Percentiles rank a stretch among this genome's conserved stretches.
These are phyloP conservation scores for Trichoderma asperelloides DNA, from an alignment of 495 filamentous ascomycete genomes.

Conservation along the genomic window DNA sequence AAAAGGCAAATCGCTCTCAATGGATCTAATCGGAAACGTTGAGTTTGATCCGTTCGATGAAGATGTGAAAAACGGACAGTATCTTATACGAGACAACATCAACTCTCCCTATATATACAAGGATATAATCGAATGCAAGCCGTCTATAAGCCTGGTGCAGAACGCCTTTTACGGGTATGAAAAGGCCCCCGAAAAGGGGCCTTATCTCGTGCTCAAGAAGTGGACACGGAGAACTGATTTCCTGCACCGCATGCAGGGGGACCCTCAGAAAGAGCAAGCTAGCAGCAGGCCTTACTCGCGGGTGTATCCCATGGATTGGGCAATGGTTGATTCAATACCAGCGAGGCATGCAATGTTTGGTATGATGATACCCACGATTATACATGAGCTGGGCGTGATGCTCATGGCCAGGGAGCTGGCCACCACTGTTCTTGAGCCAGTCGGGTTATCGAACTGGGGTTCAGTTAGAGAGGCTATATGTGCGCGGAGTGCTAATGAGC, in stretches of 20 bases:
- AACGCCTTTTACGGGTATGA: conserved; percentile 18
- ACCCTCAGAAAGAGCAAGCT: background rate
- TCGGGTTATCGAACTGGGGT: conserved; percentile 43
- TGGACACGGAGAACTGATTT: conserved; percentile 54
- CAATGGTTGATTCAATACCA: conserved; percentile 47
- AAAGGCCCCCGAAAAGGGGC: conserved; percentile 25
- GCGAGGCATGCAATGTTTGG: conserved; percentile 53
- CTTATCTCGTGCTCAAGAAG: conserved; percentile 39
- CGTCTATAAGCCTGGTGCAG: conserved; percentile 20
- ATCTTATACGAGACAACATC: conserved; percentile 25
- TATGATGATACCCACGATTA: conserved; percentile 64
- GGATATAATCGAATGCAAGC: conserved; percentile 27
- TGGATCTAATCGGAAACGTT: conserved; percentile 13
- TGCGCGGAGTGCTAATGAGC: conserved; percentile 50
- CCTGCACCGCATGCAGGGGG: conserved; percentile 36
- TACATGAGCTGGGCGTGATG: conserved; percentile 55
- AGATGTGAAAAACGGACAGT: background rate
- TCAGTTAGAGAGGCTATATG: conserved; percentile 68
- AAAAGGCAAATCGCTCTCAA: conserved; percentile 12
- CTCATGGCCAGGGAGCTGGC: conserved; percentile 57
- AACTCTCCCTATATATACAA: conserved; percentile 25
- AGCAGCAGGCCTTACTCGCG: conserved; percentile 23
- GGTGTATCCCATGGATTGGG: conserved; percentile 25
- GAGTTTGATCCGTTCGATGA: background rate
- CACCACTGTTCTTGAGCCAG: conserved; percentile 45